Evolutionary conservation across 2,329 filamentous ascomycete species (phyloP).

Genomic region (Calonectria honghensis): DNA sequence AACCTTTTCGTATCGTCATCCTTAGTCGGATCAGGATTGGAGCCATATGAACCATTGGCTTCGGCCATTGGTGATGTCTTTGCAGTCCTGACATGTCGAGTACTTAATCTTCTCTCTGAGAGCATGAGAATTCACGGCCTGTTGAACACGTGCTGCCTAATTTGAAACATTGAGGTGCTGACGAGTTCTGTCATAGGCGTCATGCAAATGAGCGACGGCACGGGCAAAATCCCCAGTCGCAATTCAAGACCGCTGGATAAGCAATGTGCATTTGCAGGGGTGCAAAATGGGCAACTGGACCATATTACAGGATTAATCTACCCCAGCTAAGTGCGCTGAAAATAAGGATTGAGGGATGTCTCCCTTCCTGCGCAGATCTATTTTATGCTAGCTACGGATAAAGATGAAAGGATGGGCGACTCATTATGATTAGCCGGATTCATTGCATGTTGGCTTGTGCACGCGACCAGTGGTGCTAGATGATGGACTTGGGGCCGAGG

Average conservation of each 20-base stretch:
- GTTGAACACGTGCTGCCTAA: constrained; percentile 18
- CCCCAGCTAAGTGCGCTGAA: not conserved
- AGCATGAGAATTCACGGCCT: constrained; percentile 33
- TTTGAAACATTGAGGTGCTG: constrained; percentile 39
- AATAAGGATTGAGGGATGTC: not conserved
- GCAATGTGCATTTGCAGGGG: not conserved
- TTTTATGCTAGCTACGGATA: too few relatives aligned
- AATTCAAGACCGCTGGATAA: not conserved
- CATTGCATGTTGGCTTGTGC: constrained; percentile 2
- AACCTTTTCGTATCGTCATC: constrained; percentile 91
- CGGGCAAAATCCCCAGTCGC: not conserved
- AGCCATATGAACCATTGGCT: constrained; percentile 59
- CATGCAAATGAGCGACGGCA: not conserved
- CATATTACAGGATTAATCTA: not conserved
- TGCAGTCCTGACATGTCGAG: constrained; percentile 66
- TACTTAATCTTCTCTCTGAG: constrained; percentile 75
- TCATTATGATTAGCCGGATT: not conserved
- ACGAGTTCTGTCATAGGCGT: constrained; percentile 42
- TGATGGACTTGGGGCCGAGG: not conserved
- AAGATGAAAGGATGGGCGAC: not conserved
- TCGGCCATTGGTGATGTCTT: constrained; percentile 57
- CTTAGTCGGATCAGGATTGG: constrained; percentile 84
- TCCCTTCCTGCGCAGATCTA: too few relatives aligned
- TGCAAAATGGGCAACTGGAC: not conserved
- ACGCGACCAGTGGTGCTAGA: not conserved